Base-by-base conservation (phyloP, 2,329 filamentous ascomycete species). In the Microsporum audouinii region DNA sequence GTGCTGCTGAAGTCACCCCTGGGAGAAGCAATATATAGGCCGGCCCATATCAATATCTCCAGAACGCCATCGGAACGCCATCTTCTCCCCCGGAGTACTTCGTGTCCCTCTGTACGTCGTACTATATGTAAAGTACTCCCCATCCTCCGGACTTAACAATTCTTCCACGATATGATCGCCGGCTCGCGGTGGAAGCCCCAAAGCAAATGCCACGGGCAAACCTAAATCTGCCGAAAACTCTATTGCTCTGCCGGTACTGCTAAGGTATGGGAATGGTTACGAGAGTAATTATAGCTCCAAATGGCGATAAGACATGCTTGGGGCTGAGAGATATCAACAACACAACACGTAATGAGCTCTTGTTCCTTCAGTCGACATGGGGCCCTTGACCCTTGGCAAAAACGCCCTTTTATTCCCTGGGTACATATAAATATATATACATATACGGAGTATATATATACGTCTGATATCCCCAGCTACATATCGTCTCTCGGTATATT, bases 171-270 rank as follows among this genome's bases (percentile, higher is more conserved):
- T 17, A 36, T 55, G 51, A 55, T 55, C 51, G 51, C 51, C 31
- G 51, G 51, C 51, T 55, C 14, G 33, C 51, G 34, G 33, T 55
- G 51, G 51, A 55, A 55, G 14, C 31, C 31, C 31, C 17, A 23
- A 55, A 55, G 33, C 33, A 55, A 55, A 33, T 55, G 51, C 51
- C 51, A 55, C 51, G 51, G 51, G 51, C 29, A 55, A 53, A 55
- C 51, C 51, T 55, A 55, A 55, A 55, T 55, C 51, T 55, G 51
- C 51, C 51, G 51, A 55, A 55, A 55, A 55, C 51, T 55, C 23
- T 55, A 55, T 55, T 55, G 51, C 51, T 36, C 51, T 55, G 51
- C 51, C 51, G 51, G 51, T 55, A 55, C 51, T 55, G 51, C 14
- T 55, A 38, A 55, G 51, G 51, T 34, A 55, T 31, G 51, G 51